Conservation (phyloP, 306 rosid genomes). For the Cucurbita moschata region DNA sequence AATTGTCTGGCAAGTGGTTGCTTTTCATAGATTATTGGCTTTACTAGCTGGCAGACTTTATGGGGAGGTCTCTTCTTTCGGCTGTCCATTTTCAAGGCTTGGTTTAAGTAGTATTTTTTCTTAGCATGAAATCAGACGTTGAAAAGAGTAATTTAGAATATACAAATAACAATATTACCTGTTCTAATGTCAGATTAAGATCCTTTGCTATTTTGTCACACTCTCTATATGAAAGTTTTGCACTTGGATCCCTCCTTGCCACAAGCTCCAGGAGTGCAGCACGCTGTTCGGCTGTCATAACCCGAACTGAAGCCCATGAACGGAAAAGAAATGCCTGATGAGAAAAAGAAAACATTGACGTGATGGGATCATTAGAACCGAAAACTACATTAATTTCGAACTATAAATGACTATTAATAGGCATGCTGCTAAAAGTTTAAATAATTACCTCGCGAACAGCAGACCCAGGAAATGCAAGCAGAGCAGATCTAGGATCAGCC, state of each 20-base stretch:
- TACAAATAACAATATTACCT: conserved; percentile 29
- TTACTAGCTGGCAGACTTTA: too few species aligned
- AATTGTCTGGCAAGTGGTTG: too few species aligned
- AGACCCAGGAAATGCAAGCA: conserved; percentile 89
- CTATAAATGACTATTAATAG: background rate
- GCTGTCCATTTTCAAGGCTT: too few species aligned
- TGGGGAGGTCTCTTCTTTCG: too few species aligned
- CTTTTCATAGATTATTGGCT: too few species aligned
- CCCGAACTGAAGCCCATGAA: conserved; percentile 71
- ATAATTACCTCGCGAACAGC: conserved; percentile 63
- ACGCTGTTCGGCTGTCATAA: conserved; percentile 84
- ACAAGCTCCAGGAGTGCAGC: conserved; percentile 49
- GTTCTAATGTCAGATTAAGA: conserved; percentile 65
- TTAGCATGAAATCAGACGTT: too few species aligned
- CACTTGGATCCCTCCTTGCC: conserved; percentile 29
- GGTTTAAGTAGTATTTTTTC: too few species aligned
- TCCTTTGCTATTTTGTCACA: conserved; percentile 76
- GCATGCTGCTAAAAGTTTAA: background rate
- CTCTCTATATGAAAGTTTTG: conserved; percentile 53
- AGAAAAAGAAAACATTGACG: background rate
- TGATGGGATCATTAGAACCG: background rate
- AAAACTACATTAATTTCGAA: background rate
- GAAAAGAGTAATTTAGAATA: background rate
- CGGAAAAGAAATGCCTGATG: conserved; percentile 50
- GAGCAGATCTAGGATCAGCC: conserved; percentile 61